Evolutionary conservation across 2,329 filamentous ascomycete species (phyloP).

Genomic region (Shiraia sp.): DNA sequence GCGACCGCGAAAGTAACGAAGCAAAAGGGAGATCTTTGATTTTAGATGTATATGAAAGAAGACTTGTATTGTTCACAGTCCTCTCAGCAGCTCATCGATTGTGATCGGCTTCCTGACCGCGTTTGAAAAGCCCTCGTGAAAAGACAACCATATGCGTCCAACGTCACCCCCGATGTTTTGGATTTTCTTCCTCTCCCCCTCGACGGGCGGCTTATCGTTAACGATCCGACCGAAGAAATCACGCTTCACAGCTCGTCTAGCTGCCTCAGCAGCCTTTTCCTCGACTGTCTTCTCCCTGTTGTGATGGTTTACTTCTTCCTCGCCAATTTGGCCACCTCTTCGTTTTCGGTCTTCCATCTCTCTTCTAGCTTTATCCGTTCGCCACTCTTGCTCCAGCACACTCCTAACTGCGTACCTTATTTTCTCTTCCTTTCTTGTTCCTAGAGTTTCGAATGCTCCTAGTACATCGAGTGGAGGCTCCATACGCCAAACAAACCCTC

Average conservation of each 20-base stretch:
- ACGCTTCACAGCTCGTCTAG: conserved; percentile 59
- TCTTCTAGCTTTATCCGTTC: conserved; percentile 69
- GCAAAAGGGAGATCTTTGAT: no score
- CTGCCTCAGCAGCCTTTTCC: conserved; percentile 27
- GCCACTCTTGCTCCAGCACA: conserved; percentile 88
- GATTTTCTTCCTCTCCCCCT: conserved; percentile 46
- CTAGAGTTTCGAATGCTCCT: conserved; percentile 71
- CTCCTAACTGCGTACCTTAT: conserved; percentile 92
- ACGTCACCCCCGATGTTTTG: conserved; percentile 46
- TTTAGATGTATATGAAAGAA: no score
- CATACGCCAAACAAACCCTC: conserved; percentile 88
- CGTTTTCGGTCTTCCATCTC: conserved; percentile 68
- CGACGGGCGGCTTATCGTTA: conserved; percentile 47
- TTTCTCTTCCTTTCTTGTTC: conserved; percentile 63
- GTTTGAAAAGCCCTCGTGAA: conserved; percentile 89
- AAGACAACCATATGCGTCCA: conserved; percentile 81
- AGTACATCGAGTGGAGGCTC: conserved; percentile 87
- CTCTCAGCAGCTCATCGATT: conserved; percentile 74
- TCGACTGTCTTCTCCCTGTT: conserved; percentile 22
- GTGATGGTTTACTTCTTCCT: conserved; percentile 15
- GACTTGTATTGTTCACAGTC: conserved; percentile 51
- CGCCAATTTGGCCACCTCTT: conserved; percentile 41
- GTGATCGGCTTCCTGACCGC: conserved; percentile 88
- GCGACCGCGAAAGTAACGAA: no score
- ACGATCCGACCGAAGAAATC: conserved; percentile 87